Evolutionary conservation across 2,329 filamentous ascomycete species (phyloP).

Genomic region (Leptographium wingfieldii): DNA sequence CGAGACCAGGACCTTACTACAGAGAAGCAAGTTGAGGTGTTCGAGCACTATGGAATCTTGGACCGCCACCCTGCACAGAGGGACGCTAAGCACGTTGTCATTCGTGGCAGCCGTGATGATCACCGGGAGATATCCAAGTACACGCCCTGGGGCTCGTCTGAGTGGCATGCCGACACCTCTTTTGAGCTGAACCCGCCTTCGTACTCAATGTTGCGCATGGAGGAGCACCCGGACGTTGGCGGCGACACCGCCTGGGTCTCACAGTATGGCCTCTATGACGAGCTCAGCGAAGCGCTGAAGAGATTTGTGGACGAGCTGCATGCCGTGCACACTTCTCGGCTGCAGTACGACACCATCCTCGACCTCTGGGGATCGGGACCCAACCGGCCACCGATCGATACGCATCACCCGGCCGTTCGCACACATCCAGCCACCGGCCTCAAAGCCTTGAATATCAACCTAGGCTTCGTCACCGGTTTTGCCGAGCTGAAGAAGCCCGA

Average conservation of each 20-base stretch:
- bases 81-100: conserved; percentile 28
- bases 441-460: conserved; percentile 32
- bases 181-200: conserved; percentile 39
- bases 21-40: conserved; percentile 28
- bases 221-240: conserved; percentile 33
- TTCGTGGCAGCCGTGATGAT: conserved; percentile 31
- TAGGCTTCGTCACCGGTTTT: conserved; percentile 33
- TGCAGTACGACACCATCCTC: conserved; percentile 34
- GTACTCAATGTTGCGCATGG: conserved; percentile 37
- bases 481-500: conserved; percentile 36
- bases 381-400: conserved; percentile 31
- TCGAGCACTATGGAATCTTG: conserved; percentile 35
- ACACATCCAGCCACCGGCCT: conserved; percentile 35
- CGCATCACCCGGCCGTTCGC: conserved; percentile 30
- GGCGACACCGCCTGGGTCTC: conserved; percentile 37
- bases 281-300: conserved; percentile 28
- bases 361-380: conserved; percentile 29
- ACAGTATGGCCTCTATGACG: conserved; percentile 31
- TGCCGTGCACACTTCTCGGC: conserved; percentile 30
- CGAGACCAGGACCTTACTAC: conserved; percentile 33
- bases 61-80: conserved; percentile 34
- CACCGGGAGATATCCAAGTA: conserved; percentile 31
- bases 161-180: conserved; percentile 37
- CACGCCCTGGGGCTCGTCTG: conserved; percentile 32
- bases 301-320: conserved; percentile 29